Base-by-base conservation (phyloP, 75 land plant genomes). In the Selaginella moellendorffii region DNA sequence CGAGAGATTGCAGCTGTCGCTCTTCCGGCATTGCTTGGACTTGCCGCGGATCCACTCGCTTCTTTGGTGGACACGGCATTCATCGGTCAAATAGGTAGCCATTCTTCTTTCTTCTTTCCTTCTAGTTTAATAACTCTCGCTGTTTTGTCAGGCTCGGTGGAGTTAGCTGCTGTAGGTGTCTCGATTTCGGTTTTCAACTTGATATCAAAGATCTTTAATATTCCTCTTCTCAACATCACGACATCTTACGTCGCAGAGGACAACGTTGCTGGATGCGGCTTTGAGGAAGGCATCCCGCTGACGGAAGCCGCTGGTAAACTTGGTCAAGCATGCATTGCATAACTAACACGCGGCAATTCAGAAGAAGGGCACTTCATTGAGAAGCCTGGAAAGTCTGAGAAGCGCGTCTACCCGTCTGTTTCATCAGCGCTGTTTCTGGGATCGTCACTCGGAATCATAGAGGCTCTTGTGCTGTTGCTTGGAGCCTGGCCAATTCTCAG, bases 181-280 rank as follows among this genome's bases (percentile, higher is more conserved):
- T 93, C 98, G 10, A 77, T 78, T 62, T 81, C 96, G 24, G 79
- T 88, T 9, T 93, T 88, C 60, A 93, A 93, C 70, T 63, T 93
- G 36, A 83, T 93, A 18, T 85, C 98, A 26, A 93, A 89, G 64
- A 66, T 88, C 70, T 85, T 93, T 62, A 93, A 93, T 59, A 75
- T 93, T 23, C 98, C 98, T 20, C 78, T 93, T 63, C 83, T 93
- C 26, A 93, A 87, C 56, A 67, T 89, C 29, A 93, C 98, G 1
- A 93, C 98, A 30, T 93, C 98, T 42, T 93, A 88, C 81, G 98
- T 93, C 62, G 98, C 96, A 51, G 98, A 88, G 72, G 90, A 93
- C 67, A 77, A 78, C 67, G 84, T 83, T 19, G 29, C 46, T 26
- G 68, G n/a, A n/a, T n/a, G n/a, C n/a, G n/a, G n/a, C n/a, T n/a